These are phyloP conservation scores for Vitis hybrid DNA, from an alignment of 177 flowering plant species.

Conservation along the genomic window DNA sequence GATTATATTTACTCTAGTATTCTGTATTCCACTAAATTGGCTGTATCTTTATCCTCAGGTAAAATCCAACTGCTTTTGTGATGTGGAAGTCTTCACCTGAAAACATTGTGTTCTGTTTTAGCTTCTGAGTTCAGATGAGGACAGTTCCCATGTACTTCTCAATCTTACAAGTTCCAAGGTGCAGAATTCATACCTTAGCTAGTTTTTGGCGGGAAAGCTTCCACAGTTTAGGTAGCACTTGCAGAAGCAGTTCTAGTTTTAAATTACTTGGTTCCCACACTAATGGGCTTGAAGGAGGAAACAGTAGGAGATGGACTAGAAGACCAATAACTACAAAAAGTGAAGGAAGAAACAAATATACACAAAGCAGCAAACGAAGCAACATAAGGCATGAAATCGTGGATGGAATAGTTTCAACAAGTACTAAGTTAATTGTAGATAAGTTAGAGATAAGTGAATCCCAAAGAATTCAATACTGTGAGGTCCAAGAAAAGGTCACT, in stretches of 20 bases:
- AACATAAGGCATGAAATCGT: conserved; percentile 31
- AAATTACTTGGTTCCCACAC: conserved; percentile 33
- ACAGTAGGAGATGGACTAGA: conserved; percentile 41
- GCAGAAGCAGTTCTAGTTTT: conserved; percentile 22
- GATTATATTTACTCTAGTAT: background rate
- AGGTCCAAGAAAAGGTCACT: conserved; percentile 31
- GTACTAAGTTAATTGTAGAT: conserved; percentile 20
- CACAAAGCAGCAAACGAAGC: conserved; percentile 32
- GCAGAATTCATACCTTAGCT: conserved; percentile 38
- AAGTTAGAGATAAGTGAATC: conserved; percentile 17
- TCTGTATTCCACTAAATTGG: background rate
- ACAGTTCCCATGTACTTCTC: conserved; percentile 52
- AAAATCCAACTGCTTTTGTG: conserved; percentile 10
- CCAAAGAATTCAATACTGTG: conserved; percentile 27
- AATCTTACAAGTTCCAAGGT: conserved; percentile 47
- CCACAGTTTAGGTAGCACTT: conserved; percentile 24
- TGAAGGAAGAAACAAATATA: conserved; percentile 32
- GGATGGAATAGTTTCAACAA: conserved; percentile 32
- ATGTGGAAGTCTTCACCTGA: conserved; percentile 12
- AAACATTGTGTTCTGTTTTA: background rate
- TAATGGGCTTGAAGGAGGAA: conserved; percentile 31
- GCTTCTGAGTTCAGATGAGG: conserved; percentile 32
- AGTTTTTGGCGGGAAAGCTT: conserved; percentile 40
- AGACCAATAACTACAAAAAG: conserved; percentile 37
- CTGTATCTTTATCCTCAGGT: conserved; percentile 11